These are phyloP conservation scores for Teunomyces panamensis DNA, from an alignment of 805 yeast genomes.

Conservation along the genomic window DNA sequence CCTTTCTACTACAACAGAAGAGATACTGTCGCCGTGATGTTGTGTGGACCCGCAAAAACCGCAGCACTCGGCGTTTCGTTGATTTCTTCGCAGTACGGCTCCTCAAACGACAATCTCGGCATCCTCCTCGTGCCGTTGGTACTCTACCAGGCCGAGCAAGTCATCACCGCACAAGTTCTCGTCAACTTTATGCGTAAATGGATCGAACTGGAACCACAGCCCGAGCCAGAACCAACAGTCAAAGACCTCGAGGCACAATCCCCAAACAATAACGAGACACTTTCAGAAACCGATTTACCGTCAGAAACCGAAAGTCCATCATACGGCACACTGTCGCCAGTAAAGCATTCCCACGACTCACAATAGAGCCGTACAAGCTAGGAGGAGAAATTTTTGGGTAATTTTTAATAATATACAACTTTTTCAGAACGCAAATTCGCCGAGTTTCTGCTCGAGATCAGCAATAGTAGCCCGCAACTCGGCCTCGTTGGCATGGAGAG, in stretches of 20 bases:
- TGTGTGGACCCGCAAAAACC: slow-evolving; percentile 91
- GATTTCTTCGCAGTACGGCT: slow-evolving; percentile 76
- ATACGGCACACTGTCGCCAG: neutral
- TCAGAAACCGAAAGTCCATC: neutral
- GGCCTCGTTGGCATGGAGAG: slow-evolving; percentile 53
- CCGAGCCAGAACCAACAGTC: neutral
- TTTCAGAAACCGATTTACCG: neutral
- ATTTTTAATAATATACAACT: neutral
- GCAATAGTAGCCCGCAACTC: slow-evolving; percentile 55
- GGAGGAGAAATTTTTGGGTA: neutral
- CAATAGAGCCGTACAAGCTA: neutral
- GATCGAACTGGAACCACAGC: slow-evolving; percentile 44
- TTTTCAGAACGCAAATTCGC: slow-evolving; percentile 44
- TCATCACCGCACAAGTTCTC: slow-evolving; percentile 71
- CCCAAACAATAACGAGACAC: neutral
- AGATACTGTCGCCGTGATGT: slow-evolving; percentile 77
- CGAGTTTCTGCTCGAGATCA: slow-evolving; percentile 48
- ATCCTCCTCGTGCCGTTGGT: slow-evolving; percentile 77
- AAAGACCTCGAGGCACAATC: neutral
- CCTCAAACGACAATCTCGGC: slow-evolving; percentile 59
- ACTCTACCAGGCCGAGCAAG: slow-evolving; percentile 84
- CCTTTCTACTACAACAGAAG: slow-evolving; percentile 70
- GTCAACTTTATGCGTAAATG: slow-evolving; percentile 67
- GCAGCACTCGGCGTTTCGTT: slow-evolving; percentile 89
- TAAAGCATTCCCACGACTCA: neutral